Evolutionary conservation across 108 stramenopile species (phyloP).

Genomic region (Nitzschia sp.): DNA sequence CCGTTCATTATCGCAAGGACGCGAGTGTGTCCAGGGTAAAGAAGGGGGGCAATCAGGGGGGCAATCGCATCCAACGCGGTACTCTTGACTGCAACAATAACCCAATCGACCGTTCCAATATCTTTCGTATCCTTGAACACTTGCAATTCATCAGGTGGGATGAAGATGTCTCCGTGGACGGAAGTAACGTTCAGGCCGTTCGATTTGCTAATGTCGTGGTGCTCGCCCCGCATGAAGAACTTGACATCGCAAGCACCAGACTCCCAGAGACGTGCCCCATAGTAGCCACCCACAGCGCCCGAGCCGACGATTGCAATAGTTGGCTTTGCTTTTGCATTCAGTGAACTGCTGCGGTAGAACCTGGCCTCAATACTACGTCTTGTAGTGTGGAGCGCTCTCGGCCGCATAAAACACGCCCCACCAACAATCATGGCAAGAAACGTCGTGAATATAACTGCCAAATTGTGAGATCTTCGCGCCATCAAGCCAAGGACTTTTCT

Average conservation of each 20-base stretch:
- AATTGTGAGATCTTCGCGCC: not conserved
- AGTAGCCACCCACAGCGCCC: conserved; percentile 73
- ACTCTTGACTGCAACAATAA: conserved; percentile 73
- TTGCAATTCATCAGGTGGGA: conserved; percentile 60
- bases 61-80: conserved; percentile 65
- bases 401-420: not conserved
- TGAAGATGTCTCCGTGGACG: conserved; percentile 63
- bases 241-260: conserved; percentile 58
- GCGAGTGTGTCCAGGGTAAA: conserved; percentile 52
- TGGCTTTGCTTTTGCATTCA: not conserved
- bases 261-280: conserved; percentile 80
- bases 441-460: not conserved
- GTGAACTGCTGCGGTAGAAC: not conserved
- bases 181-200: conserved; percentile 70
- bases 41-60: conserved; percentile 54
- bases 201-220: conserved; percentile 48
- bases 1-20: conserved; percentile 88
- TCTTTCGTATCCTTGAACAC: conserved; percentile 47
- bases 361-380: not conserved
- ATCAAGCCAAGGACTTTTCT: not conserved
- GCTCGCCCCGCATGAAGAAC: conserved; percentile 75
- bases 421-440: not conserved
- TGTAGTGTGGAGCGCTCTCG: not conserved
- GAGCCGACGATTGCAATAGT: conserved; percentile 56
- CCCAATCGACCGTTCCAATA: conserved; percentile 73